Evolutionary conservation across 2,329 filamentous ascomycete genomes (phyloP), one percentile per base, ranked within the genome.

Genomic region (Stemphylium lycopersici): DNA sequence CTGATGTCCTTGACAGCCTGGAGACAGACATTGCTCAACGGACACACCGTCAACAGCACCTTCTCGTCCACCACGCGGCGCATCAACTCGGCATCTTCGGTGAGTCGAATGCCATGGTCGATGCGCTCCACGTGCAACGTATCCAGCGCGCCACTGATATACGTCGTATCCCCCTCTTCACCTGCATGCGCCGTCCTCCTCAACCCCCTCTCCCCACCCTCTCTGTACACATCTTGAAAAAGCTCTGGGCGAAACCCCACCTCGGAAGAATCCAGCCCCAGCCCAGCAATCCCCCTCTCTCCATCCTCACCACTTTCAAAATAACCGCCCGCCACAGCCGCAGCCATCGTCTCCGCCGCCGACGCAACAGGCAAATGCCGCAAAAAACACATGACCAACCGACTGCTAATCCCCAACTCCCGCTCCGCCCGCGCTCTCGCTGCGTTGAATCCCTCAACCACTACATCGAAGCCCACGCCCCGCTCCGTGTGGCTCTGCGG

Each of bases 171-270:
- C 0, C 87, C 89, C 69, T 93, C 90, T 72, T 93, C 90, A 47
- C 90, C 89, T 2, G 87, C 89, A 71, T 93, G 90, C 2, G 89
- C 86, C 0, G 90, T 93, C n/a, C 85, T 79, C 24, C 80, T 77
- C 45, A 89, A 79, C 0, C 84, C 84, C 24, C 77, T 77, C 22
- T 73, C 72, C 47, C 76, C 73, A 0, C 84, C 87, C 16, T 80
- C 78, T 1, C 70, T 75, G 67, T 87, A 93, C 33, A 90, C 77
- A 33, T 84, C 80, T 45, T 79, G 76, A 76, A 90, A 93, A 62
- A 82, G 73, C 44, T 80, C 75, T 22, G 79, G 78, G 6, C 77
- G 77, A 53, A 78, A 80, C 4, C 62, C 67, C 3, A 69, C 65
- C 55, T 81, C 79, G 32, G 84, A 86, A n/a, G 84, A 88, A 59